Evolutionary conservation across 805 yeast genomes (phyloP), one percentile per base, ranked within the genome.

Genomic region (Candida nonsorbophila): DNA sequence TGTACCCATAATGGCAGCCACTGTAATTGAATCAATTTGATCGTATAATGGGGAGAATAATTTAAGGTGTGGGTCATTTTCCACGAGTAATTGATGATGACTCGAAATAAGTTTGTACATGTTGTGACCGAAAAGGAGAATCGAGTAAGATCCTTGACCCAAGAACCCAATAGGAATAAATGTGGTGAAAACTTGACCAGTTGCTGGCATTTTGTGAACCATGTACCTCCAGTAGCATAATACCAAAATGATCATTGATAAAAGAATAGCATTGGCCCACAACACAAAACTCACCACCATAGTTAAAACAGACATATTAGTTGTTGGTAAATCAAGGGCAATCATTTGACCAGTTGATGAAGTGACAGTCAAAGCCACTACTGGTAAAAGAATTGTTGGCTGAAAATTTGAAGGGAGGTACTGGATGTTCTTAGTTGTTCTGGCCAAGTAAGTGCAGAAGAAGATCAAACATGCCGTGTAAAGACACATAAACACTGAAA

Each of bases 91-190:
- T 11, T 8, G 9, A 19, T 13, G 9, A 9, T 13, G 20, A 24
- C 36, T 7, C 25, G 6, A 7, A 15, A 53, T 28, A 11, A 58
- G 24, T 21, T 44, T 11, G 43, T 46, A 33, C 26, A 49, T 45
- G 44, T 74, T 70, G 16, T 54, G 44, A 6, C 84, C 79, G 37
- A 77, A 58, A 28, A 72, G 52, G 38, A 79, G 53, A 9, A 83
- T 67, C 2, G 83, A 84, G 52, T 65, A 84, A 2, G 84, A 71
- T 1, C 92, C 94, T 55, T 87, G 96, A 12, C 95, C 95, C 47
- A 83, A 52, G 23, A 88, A 79, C 6, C 96, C 96, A 25, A 86
- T 61, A 1, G 94, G 87, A 29, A 85, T 67, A 47, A 86, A 84
- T 27, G 76, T 57, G n/a, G 87, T 69, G 47, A 80, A 79, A 2